Conservation (phyloP, 108 stramenopile genomes). For the Nitzschia putrida region DNA sequence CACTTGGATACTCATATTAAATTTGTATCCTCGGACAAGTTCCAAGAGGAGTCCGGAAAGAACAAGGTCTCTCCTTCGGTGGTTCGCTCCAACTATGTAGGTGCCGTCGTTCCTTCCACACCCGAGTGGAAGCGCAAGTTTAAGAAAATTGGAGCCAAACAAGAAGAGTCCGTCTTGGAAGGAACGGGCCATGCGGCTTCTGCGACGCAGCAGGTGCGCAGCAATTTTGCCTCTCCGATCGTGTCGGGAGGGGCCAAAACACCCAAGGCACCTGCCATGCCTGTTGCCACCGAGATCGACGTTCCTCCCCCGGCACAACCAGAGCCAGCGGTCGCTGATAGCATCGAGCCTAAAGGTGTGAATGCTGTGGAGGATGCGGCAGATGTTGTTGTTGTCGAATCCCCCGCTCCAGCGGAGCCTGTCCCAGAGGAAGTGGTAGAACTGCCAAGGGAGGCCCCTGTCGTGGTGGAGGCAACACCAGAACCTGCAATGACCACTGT, state of each 20-base stretch:
- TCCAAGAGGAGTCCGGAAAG: slow-evolving; percentile 28
- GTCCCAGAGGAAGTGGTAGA: background rate
- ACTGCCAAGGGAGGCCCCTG: background rate
- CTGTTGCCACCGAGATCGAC: no score
- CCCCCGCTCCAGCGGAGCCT: no score
- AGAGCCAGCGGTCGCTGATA: background rate
- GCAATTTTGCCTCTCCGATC: slow-evolving; percentile 11
- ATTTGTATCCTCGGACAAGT: slow-evolving; percentile 16
- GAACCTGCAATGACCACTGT: background rate
- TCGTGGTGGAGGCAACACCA: background rate
- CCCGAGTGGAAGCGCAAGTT: slow-evolving; percentile 31
- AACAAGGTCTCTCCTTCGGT: slow-evolving; percentile 6
- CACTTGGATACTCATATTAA: background rate
- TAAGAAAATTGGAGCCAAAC: slow-evolving; percentile 13
- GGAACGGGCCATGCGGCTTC: slow-evolving; percentile 8
- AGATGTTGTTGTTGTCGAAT: background rate
- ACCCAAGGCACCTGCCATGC: background rate
- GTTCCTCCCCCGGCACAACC: background rate
- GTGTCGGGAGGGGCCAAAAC: slow-evolving; percentile 7
- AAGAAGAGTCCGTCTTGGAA: slow-evolving; percentile 6
- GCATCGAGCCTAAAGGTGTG: background rate
- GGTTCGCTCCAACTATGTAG: slow-evolving; percentile 22
- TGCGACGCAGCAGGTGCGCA: background rate
- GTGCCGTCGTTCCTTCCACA: slow-evolving; percentile 14
- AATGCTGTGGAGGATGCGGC: background rate